Evolutionary conservation across 2,329 filamentous ascomycete genomes (phyloP), one percentile per base, ranked within the genome.

Genomic region (Dichotomopilus funicola): DNA sequence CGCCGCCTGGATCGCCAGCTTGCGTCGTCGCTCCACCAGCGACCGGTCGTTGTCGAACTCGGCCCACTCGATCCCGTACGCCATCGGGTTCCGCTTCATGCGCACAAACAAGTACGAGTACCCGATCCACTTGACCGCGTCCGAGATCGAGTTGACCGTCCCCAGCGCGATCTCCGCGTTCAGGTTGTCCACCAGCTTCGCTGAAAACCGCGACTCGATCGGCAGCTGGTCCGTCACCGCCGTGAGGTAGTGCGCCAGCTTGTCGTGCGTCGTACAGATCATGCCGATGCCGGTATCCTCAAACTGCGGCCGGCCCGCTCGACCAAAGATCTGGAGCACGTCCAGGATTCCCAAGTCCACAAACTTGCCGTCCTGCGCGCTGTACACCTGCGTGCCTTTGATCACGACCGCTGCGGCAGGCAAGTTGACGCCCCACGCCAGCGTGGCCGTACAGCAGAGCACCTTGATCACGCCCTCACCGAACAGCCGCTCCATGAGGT

Each of bases 351-450:
- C 92, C 5, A 99, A 79, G 67, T 99, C 94, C 19, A 96, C 87
- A 64, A 96, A 97, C 71, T 95, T 96, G 71, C 94, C 94, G 51
- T 95, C 92, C 68, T 96, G 89, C 0, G 94, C 87, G 68, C 91
- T 97, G 73, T 99, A 99, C 0, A 99, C 82, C 67, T 97, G 92
- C 0, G 94, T 99, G 12, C 94, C 94, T 70, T 99, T 99, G 78
- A 99, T 99, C 52, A 99, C 82, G 50, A 99, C 94, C 0, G 94
- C 95, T 0, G 94, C 94, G 37, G 94, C 94, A 0, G 94, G 94
- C 71, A 99, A 82, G 71, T 99, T 99, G 68, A 99, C 92, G 84
- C 94, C 94, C 94, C 94, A 99, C 0, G 94, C 94, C 33, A 99
- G 79, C 1, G 94, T 99, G 9, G 94, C 94, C 2, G 94, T 99